A percentile compares a stretch with the other conserved stretches of the same genome.
Conservation (phyloP, 106 monocot genomes). For the Cymbidium sinense region DNA sequence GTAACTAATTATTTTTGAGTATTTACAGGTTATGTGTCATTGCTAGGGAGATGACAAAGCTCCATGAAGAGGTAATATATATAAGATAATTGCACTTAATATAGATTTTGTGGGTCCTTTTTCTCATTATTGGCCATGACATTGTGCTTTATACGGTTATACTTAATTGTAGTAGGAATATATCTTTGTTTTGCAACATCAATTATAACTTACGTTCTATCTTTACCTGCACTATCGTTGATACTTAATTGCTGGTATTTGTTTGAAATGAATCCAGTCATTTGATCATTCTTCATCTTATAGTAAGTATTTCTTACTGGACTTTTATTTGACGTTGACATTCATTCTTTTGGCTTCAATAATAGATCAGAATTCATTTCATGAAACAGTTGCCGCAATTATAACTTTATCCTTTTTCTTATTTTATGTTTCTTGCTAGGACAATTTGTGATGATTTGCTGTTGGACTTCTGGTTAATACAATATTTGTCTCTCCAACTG, state of each 20-base stretch:
- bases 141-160: neutral
- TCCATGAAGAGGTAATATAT: constrained; percentile 96
- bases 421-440: neutral
- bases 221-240: neutral
- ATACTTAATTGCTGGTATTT: neutral
- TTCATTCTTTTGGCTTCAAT: neutral
- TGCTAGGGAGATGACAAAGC: constrained; percentile 88
- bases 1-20: constrained; percentile 7
- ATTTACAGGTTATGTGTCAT: constrained; percentile 73
- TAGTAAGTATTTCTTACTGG: neutral
- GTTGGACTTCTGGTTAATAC: neutral
- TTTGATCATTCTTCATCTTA: neutral
- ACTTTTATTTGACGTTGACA: neutral
- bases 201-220: neutral
- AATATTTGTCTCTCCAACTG: neutral
- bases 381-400: neutral
- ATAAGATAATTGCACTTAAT: neutral
- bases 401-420: neutral
- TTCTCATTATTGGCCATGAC: neutral
- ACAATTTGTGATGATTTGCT: neutral
- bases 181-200: neutral
- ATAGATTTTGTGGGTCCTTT: neutral
- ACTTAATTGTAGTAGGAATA: neutral
- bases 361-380: neutral
- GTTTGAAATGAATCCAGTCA: neutral